Evolutionary conservation across 805 yeast species (phyloP).

Genomic region (Candida awuae): DNA sequence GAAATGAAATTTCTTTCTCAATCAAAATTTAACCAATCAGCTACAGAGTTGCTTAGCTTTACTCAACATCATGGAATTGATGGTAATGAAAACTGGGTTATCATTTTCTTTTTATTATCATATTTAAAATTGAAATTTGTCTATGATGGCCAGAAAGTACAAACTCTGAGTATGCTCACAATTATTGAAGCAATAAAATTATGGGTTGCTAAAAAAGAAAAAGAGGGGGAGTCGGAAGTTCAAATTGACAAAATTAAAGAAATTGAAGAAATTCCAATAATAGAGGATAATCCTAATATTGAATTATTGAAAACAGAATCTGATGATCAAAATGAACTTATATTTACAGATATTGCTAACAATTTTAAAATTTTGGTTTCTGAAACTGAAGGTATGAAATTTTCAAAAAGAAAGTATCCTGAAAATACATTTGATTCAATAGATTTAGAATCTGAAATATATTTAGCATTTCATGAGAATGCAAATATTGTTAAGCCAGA

Average conservation of each 20-base stretch:
- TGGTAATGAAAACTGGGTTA: slow-evolving; percentile 33
- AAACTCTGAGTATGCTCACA: slow-evolving; percentile 28
- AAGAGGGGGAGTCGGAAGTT: too few species aligned
- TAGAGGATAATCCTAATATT: too few species aligned
- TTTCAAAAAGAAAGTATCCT: too few species aligned
- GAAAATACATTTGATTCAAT: too few species aligned
- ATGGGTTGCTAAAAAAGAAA: slow-evolving; percentile 19
- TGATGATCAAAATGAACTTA: background rate
- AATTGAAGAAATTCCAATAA: too few species aligned
- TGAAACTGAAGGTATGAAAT: too few species aligned
- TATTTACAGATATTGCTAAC: background rate
- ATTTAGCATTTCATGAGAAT: background rate
- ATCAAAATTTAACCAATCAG: slow-evolving; percentile 17
- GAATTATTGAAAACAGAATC: too few species aligned
- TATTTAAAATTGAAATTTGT: slow-evolving; percentile 34
- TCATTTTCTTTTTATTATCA: slow-evolving; percentile 33
- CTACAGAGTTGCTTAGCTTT: slow-evolving; percentile 18
- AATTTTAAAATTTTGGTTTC: background rate
- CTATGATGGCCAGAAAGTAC: slow-evolving; percentile 21
- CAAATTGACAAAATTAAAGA: too few species aligned
- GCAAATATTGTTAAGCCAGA: slow-evolving; percentile 8
- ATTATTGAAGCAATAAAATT: slow-evolving; percentile 30
- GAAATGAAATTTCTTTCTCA: slow-evolving; percentile 21
- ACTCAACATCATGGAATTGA: slow-evolving; percentile 16
- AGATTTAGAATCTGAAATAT: too few species aligned